Base-by-base conservation (phyloP, 768 basidiomycete species). In the Termitomyces sp. region DNA sequence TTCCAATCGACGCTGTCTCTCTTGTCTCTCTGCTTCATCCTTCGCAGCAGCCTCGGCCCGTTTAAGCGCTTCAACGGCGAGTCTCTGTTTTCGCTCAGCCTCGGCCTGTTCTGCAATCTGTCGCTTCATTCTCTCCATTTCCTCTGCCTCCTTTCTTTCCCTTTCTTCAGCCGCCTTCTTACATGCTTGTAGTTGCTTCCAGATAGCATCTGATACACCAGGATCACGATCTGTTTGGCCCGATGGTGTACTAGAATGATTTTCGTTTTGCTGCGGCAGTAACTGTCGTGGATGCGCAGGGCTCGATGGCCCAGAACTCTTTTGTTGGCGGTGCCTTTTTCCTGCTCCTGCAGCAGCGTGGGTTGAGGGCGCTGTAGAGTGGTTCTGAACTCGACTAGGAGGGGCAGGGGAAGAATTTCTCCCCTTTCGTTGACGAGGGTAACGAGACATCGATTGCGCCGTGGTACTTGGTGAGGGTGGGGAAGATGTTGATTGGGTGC, bases 151-250 rank as follows among this genome's bases (percentile, higher is more conserved):
- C 38, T 32, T 48, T 22, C 18, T 25, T n/a, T 40, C 32, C 27
- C 35, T 29, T 27, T 48, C 66, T 41, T 65, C 68, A 50, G 66
- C 69, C 6, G 67, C 69, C 44, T 59, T 56, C 53, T 72, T 74
- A 59, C 73, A 76, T 3, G 38, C 60, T 56, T 82, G 76, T 0
- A 86, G 66, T 56, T 80, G 70, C 10, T 58, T 25, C 86, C 86
- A 86, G 11, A 75, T 63, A 1, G 61, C 63, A 62, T 87, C 81
- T 0, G 74, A 61, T 5, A 86, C 81, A 0, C 79, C 85, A 18
- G 72, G 43, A 63, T 86, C 85, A 22, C 81, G 75, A 23, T 29
- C 15, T 15, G 5, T 15, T 7, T 7, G 3, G 9, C 31, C 22
- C 23, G 29, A 12, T 33, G 40, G 18, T 27, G n/a, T 11, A 20